These are phyloP conservation scores for Brachypodium distachyon DNA, from an alignment of 202 grass and related monocot genomes.

Conservation along the genomic window DNA sequence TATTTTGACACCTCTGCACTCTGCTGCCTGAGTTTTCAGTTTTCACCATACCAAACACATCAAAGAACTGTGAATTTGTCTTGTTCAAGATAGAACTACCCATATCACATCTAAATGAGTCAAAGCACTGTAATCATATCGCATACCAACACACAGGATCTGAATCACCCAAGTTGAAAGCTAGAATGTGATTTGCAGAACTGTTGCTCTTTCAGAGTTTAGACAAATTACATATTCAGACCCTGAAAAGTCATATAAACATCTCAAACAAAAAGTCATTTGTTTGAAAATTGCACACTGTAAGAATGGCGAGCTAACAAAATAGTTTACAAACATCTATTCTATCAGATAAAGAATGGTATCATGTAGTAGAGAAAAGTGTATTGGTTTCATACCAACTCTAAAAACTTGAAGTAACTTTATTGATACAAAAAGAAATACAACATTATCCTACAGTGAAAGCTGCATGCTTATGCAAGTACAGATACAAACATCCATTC, in stretches of 20 bases:
- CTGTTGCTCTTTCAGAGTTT: not conserved
- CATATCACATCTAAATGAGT: not conserved
- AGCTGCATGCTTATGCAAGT: slow-evolving; percentile 3
- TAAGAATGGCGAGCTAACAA: no score
- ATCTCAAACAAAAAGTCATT: not conserved
- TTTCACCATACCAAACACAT: not conserved
- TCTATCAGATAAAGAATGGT: not conserved
- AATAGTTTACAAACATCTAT: not conserved
- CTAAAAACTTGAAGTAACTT: not conserved
- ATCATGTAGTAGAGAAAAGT: not conserved
- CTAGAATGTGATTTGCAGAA: not conserved
- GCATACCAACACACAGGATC: not conserved
- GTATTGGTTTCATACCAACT: not conserved
- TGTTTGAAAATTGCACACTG: not conserved
- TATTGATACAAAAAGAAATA: slow-evolving; percentile 4
- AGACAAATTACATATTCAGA: not conserved
- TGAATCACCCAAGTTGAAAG: not conserved
- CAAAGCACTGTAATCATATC: not conserved
- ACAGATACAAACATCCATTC: slow-evolving; percentile 21
- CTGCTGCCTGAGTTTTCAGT: not conserved
- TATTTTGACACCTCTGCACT: not conserved
- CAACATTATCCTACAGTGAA: not conserved
- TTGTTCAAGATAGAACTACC: not conserved
- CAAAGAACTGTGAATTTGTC: not conserved
- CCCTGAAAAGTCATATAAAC: no score